These are phyloP conservation scores for Hirsutella rhossiliensis DNA, from an alignment of 2,329 filamentous ascomycete genomes.

Conservation along the genomic window DNA sequence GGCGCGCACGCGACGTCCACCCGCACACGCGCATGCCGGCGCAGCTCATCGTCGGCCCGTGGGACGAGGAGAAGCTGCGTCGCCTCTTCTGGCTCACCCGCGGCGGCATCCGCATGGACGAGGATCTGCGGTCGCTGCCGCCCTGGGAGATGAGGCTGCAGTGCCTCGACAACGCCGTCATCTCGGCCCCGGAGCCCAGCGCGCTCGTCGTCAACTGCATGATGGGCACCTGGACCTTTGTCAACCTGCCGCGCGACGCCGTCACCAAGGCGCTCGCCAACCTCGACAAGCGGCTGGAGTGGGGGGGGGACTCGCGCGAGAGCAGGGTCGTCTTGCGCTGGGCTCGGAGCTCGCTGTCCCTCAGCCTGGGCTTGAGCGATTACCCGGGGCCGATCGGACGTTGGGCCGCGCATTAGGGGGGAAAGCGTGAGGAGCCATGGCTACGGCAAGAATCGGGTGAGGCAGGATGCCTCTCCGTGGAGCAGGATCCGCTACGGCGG, in stretches of 20 bases:
- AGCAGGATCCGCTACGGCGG: no score
- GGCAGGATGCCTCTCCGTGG: no score
- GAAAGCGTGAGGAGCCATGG: no score
- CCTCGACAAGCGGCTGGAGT: conserved; percentile 16
- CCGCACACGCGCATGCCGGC: conserved; percentile 25
- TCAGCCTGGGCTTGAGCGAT: conserved; percentile 4
- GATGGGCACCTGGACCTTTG: conserved; percentile 14
- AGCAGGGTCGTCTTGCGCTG: conserved; percentile 12
- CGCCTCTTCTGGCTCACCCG: conserved; percentile 34
- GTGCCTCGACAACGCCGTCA: conserved; percentile 22
- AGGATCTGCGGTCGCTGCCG: conserved; percentile 11
- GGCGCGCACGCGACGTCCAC: conserved; percentile 24
- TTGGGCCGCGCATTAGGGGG: no score
- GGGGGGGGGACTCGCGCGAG: conserved; percentile 14
- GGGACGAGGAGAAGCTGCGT: conserved; percentile 23
- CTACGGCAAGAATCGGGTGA: no score
- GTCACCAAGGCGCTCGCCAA: conserved; percentile 12
- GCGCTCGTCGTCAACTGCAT: conserved; percentile 19
- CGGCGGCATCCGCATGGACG: conserved; percentile 20
- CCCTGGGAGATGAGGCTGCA: conserved; percentile 29
- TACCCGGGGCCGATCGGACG: no score
- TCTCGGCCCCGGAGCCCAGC: conserved; percentile 15
- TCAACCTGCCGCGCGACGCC: conserved; percentile 16
- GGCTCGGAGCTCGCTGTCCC: conserved; percentile 2
- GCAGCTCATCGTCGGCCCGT: conserved; percentile 27